Conservation (phyloP, 1,284 basidiomycete species). For the Fistulina hepatica region DNA sequence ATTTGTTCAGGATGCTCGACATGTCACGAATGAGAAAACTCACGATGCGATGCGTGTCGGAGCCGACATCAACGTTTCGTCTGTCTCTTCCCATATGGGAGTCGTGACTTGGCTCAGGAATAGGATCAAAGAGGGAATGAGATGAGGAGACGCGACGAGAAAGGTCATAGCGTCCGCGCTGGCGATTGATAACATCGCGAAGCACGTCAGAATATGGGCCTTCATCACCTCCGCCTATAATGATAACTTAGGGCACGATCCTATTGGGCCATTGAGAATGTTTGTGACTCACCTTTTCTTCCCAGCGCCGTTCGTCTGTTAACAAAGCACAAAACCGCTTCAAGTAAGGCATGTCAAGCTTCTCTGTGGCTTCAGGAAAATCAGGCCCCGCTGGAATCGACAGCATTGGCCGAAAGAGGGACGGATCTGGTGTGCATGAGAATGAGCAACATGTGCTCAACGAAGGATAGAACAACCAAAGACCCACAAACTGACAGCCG, state of each 20-base stretch:
- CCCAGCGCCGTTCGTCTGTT: slow-evolving; percentile 37
- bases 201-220: slow-evolving; percentile 40
- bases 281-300: slow-evolving; percentile 31
- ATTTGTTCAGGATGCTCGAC: slow-evolving; percentile 1
- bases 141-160: slow-evolving; percentile 38
- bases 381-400: slow-evolving; percentile 11
- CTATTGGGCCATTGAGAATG: background rate
- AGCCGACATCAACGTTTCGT: slow-evolving; percentile 33
- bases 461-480: background rate
- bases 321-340: slow-evolving; percentile 35
- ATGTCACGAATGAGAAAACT: slow-evolving; percentile 10
- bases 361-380: slow-evolving; percentile 17
- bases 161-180: slow-evolving; percentile 38
- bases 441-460: slow-evolving; percentile 1
- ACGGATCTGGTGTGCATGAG: slow-evolving; percentile 13
- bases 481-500: slow-evolving; percentile 47
- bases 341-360: slow-evolving; percentile 34
- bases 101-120: slow-evolving; percentile 41
- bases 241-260: background rate
- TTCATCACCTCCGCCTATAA: slow-evolving; percentile 33
- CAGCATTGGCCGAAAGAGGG: slow-evolving; percentile 31
- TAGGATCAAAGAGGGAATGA: slow-evolving; percentile 52
- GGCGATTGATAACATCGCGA: slow-evolving; percentile 43
- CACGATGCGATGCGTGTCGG: slow-evolving; percentile 30
- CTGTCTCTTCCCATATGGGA: slow-evolving; percentile 60